Conservation (phyloP, 148 eudicot genomes). For the Silene conica region DNA sequence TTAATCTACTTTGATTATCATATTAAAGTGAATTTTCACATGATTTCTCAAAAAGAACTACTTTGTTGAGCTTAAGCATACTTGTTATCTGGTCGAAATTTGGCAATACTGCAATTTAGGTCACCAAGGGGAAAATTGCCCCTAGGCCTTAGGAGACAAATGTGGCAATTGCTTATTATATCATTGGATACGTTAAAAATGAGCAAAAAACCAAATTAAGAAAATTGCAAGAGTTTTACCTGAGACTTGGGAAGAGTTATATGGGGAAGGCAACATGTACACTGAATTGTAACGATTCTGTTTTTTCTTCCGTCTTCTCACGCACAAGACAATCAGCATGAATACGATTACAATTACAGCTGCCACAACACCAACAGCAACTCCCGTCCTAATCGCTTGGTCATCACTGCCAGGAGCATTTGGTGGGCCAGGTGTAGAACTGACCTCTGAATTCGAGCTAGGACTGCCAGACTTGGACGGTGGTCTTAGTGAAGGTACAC, state of each 20-base stretch:
- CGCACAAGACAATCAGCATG: constrained; percentile 43
- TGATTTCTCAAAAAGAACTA: too few relatives aligned
- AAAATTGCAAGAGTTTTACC: constrained; percentile 35
- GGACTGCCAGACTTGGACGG: constrained; percentile 19
- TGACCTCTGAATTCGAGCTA: constrained; percentile 22
- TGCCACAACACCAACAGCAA: constrained; percentile 38
- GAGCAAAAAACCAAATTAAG: background rate
- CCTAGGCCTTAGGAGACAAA: background rate
- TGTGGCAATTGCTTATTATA: background rate
- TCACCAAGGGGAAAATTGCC: too few relatives aligned
- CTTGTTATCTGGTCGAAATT: too few relatives aligned
- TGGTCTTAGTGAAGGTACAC: constrained; percentile 40
- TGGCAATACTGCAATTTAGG: too few relatives aligned
- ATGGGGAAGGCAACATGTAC: constrained; percentile 35
- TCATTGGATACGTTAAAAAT: background rate
- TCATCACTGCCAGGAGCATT: constrained; percentile 22
- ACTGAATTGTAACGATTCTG: constrained; percentile 35
- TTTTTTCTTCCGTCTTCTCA: constrained; percentile 53
- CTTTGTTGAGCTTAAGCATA: too few relatives aligned
- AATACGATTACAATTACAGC: constrained; percentile 32
- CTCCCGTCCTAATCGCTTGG: constrained; percentile 27
- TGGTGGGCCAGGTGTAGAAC: constrained; percentile 9
- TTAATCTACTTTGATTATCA: too few relatives aligned
- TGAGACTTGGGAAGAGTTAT: constrained; percentile 61
- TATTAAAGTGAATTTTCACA: too few relatives aligned